Conservation (phyloP, 2,329 filamentous ascomycete genomes). For the Exophiala sp. region DNA sequence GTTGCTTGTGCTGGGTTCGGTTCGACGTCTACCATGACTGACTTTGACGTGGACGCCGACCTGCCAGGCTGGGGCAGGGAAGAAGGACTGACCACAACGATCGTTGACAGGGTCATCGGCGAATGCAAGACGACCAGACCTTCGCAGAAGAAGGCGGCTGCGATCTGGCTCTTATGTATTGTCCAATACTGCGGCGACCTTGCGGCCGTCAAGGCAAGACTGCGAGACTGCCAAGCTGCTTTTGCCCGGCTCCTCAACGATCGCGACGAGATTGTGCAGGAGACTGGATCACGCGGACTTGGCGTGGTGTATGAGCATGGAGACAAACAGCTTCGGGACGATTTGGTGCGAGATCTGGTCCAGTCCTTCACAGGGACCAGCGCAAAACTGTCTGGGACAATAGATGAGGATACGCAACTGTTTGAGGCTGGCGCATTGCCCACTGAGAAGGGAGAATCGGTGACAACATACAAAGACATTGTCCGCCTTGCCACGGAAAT, state of each 20-base stretch:
- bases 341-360: slow-evolving; percentile 80
- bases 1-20: slow-evolving; percentile 75
- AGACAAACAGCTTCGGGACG: slow-evolving; percentile 69
- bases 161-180: slow-evolving; percentile 89
- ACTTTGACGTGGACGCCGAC: slow-evolving; percentile 64
- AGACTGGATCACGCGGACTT: slow-evolving; percentile 84
- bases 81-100: slow-evolving; percentile 43
- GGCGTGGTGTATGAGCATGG: slow-evolving; percentile 93
- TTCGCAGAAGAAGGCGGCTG: slow-evolving; percentile 80
- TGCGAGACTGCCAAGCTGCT: slow-evolving; percentile 74
- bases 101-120: slow-evolving; percentile 66
- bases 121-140: slow-evolving; percentile 83
- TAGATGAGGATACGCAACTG: slow-evolving; percentile 83
- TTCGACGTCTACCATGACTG: slow-evolving; percentile 68
- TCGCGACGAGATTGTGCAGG: slow-evolving; percentile 88
- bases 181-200: slow-evolving; percentile 84
- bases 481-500: slow-evolving; percentile 93
- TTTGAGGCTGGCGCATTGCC: slow-evolving; percentile 88
- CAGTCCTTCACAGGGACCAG: slow-evolving; percentile 77
- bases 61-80: slow-evolving; percentile 36
- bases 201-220: slow-evolving; percentile 58
- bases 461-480: slow-evolving; percentile 97
- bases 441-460: slow-evolving; percentile 78
- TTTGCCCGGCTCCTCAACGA: slow-evolving; percentile 85
- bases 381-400: slow-evolving; percentile 64